Conservation (phyloP, 2,329 filamentous ascomycete genomes). For the Exserohilum rostratum region DNA sequence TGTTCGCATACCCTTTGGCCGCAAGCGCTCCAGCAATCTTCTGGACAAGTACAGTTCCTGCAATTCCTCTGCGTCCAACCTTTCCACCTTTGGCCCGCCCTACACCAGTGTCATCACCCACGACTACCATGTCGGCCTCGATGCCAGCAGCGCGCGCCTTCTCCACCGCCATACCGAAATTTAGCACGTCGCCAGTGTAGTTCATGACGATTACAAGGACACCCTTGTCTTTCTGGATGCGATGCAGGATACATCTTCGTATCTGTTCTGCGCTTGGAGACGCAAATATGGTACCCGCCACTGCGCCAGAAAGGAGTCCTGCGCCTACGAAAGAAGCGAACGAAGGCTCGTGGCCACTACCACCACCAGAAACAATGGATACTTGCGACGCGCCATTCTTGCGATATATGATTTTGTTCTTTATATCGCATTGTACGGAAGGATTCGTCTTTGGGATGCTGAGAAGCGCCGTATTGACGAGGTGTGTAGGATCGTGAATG, state of each 20-base stretch:
- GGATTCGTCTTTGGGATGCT: constrained; percentile 85
- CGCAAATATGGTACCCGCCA: constrained; percentile 87
- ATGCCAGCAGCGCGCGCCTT: constrained; percentile 83
- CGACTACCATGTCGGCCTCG: constrained; percentile 84
- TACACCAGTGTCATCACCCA: constrained; percentile 91
- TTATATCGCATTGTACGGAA: constrained; percentile 74
- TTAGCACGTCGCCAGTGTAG: constrained; percentile 78
- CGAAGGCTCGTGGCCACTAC: constrained; percentile 87
- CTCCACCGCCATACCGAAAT: constrained; percentile 92
- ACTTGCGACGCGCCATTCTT: constrained; percentile 60
- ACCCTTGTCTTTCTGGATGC: constrained; percentile 73
- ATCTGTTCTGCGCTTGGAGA: constrained; percentile 84
- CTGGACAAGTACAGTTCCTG: constrained; percentile 87
- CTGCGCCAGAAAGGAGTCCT: constrained; percentile 79
- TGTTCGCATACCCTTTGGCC: constrained; percentile 63
- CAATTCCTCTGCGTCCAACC: constrained; percentile 87
- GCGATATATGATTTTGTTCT: constrained; percentile 72
- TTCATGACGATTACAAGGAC: constrained; percentile 95
- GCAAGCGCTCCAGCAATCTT: constrained; percentile 89
- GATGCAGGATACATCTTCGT: constrained; percentile 72
- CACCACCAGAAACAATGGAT: constrained; percentile 85
- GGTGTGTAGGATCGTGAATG: constrained; percentile 78
- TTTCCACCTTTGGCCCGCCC: constrained; percentile 84
- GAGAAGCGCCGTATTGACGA: constrained; percentile 78
- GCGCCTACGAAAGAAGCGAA: constrained; percentile 85